Percentiles rank a stretch among this genome's conserved stretches.
Conservation (phyloP, 768 basidiomycete genomes). For the Mycena galopus region DNA sequence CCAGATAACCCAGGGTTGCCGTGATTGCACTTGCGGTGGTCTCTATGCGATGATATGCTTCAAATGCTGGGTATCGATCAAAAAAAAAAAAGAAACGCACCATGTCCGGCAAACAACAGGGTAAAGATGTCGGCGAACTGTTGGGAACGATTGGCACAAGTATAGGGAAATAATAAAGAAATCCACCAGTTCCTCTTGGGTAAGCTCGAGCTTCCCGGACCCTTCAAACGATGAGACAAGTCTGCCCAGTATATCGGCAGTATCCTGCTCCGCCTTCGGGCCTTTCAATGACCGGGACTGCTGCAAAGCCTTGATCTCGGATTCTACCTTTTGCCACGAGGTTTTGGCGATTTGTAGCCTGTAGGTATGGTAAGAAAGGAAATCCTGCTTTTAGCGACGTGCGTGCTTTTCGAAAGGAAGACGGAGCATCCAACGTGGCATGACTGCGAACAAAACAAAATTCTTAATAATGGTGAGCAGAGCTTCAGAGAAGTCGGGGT, state of each 20-base stretch:
- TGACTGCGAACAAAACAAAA: slow-evolving; percentile 10
- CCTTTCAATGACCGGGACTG: not conserved
- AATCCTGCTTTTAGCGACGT: not conserved
- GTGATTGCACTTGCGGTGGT: slow-evolving; percentile 48
- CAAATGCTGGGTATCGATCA: not conserved
- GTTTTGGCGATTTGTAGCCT: slow-evolving; percentile 24
- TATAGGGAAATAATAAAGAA: not conserved
- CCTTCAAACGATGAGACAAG: slow-evolving; percentile 19
- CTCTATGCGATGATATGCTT: slow-evolving; percentile 24
- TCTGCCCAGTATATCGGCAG: slow-evolving; percentile 19
- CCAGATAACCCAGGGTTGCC: slow-evolving; percentile 46
- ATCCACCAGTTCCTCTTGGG: slow-evolving; percentile 24
- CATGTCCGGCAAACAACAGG: slow-evolving; percentile 35
- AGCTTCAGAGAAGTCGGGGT: slow-evolving; percentile 4
- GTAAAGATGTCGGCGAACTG: slow-evolving; percentile 34
- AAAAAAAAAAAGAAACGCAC: slow-evolving; percentile 6
- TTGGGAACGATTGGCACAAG: not conserved
- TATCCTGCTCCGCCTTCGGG: not conserved
- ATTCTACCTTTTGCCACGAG: slow-evolving; percentile 27
- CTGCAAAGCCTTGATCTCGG: slow-evolving; percentile 19
- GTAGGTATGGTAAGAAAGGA: not conserved
- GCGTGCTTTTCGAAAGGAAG: slow-evolving; percentile 28
- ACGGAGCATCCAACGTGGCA: slow-evolving; percentile 28
- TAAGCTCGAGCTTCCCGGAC: slow-evolving; percentile 18
- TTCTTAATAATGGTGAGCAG: slow-evolving; percentile 13